Evolutionary conservation across 2,329 filamentous ascomycete genomes (phyloP).

Genomic region (Ceratocystis harringtonii): DNA sequence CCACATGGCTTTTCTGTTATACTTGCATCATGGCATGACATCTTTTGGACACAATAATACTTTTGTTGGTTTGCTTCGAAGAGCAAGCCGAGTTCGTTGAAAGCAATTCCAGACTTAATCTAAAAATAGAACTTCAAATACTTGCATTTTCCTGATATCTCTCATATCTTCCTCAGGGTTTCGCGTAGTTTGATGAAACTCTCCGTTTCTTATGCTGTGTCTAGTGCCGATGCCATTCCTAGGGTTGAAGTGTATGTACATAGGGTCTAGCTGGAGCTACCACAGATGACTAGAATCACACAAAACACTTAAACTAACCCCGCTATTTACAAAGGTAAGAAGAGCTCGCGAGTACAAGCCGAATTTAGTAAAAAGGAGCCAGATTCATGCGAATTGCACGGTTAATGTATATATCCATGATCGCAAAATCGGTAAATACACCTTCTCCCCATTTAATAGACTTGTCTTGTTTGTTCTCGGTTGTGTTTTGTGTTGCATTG

Average conservation of each 20-base stretch:
- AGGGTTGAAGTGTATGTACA: no score
- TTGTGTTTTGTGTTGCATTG: constrained; percentile 2
- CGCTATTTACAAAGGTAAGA: no score
- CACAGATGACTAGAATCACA: no score
- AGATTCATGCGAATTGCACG: no score
- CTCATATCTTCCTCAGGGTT: neutral
- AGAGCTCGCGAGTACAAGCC: no score
- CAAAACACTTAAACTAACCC: no score
- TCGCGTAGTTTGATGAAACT: neutral
- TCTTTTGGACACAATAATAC: neutral
- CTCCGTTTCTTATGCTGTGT: neutral
- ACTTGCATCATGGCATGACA: neutral
- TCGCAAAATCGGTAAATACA: no score
- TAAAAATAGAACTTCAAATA: neutral
- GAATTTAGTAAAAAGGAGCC: no score
- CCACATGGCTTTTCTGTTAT: neutral
- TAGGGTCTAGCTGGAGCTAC: no score
- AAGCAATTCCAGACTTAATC: neutral
- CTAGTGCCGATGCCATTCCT: no score
- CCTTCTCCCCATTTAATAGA: no score
- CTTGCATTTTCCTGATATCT: neutral
- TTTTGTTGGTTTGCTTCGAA: neutral
- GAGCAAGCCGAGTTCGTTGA: neutral
- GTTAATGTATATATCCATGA: no score
- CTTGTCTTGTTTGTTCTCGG: neutral